Percentiles rank a stretch among this genome's conserved stretches.
These are phyloP conservation scores for Arabidopsis lyrata DNA, from an alignment of 441 rosid genomes.

Conservation along the genomic window DNA sequence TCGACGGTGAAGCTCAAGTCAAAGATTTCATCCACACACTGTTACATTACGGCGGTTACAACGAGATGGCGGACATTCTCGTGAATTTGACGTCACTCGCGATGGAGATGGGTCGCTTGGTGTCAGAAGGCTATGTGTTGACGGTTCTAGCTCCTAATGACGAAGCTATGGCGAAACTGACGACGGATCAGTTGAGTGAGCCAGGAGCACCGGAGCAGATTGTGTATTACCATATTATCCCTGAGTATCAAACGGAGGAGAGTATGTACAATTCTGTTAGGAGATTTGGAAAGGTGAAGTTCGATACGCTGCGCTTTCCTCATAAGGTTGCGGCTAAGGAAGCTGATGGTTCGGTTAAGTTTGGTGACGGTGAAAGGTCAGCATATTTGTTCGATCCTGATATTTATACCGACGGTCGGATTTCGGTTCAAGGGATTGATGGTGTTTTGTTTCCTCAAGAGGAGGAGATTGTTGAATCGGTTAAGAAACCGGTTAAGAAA, in stretches of 20 bases:
- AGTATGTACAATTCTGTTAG: constrained; percentile 97
- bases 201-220: constrained; percentile 83
- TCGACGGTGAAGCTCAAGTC: constrained; percentile 72
- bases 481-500: constrained; percentile 56
- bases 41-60: constrained; percentile 76
- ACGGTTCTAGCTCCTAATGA: constrained; percentile 79
- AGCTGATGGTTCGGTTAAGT: constrained; percentile 97
- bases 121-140: constrained; percentile 70
- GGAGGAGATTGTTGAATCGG: constrained; percentile 51
- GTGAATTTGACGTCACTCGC: constrained; percentile 76
- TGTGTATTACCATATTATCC: constrained; percentile 69
- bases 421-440: constrained; percentile 97
- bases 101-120: constrained; percentile 70
- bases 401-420: constrained; percentile 89
- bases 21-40: constrained; percentile 75
- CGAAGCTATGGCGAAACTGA: constrained; percentile 76
- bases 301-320: constrained; percentile 84
- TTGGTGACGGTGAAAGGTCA: constrained; percentile 77
- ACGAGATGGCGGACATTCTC: constrained; percentile 76
- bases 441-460: constrained; percentile 84
- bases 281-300: constrained; percentile 87
- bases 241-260: constrained; percentile 99
- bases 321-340: constrained; percentile 87
- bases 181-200: constrained; percentile 74
- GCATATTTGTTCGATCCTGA: constrained; percentile 96